Evolutionary conservation across 768 basidiomycete genomes (phyloP).

Genomic region (Gloeophyllum trabeum): DNA sequence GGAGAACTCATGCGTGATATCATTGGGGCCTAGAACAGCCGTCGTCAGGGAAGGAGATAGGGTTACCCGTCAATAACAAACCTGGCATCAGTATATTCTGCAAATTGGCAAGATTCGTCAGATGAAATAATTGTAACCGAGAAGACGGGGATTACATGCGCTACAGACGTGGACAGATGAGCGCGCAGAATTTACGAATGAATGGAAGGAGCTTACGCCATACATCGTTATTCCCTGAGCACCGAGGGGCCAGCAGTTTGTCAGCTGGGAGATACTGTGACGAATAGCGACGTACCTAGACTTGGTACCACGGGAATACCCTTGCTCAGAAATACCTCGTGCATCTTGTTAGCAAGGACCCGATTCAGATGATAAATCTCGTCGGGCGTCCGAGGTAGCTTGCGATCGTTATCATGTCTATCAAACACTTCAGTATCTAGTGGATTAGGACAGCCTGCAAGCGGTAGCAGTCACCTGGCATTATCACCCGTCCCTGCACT

Average conservation of each 20-base stretch:
- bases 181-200: no score
- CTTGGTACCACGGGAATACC: slow-evolving; percentile 76
- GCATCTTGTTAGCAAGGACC: slow-evolving; percentile 56
- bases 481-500: slow-evolving; percentile 66
- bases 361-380: slow-evolving; percentile 77
- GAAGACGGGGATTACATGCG: slow-evolving; percentile 8
- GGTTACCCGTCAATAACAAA: background rate
- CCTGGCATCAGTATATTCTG: slow-evolving; percentile 60
- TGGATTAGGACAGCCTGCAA: background rate
- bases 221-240: slow-evolving; percentile 80
- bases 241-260: background rate
- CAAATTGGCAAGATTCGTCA: slow-evolving; percentile 7
- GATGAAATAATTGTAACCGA: slow-evolving; percentile 3
- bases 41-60: slow-evolving; percentile 3
- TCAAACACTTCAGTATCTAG: slow-evolving; percentile 1
- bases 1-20: slow-evolving; percentile 55
- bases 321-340: slow-evolving; percentile 51
- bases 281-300: slow-evolving; percentile 37
- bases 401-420: slow-evolving; percentile 80
- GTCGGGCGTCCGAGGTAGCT: slow-evolving; percentile 64
- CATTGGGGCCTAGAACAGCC: slow-evolving; percentile 58
- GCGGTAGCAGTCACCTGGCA: slow-evolving; percentile 34
- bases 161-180: no score
- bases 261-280: slow-evolving; percentile 2
- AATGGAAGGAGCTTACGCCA: slow-evolving; percentile 49